phyloP scores from a whole-genome alignment of 257 asterid genomes.

The Anisodus tanguticus region DNA sequence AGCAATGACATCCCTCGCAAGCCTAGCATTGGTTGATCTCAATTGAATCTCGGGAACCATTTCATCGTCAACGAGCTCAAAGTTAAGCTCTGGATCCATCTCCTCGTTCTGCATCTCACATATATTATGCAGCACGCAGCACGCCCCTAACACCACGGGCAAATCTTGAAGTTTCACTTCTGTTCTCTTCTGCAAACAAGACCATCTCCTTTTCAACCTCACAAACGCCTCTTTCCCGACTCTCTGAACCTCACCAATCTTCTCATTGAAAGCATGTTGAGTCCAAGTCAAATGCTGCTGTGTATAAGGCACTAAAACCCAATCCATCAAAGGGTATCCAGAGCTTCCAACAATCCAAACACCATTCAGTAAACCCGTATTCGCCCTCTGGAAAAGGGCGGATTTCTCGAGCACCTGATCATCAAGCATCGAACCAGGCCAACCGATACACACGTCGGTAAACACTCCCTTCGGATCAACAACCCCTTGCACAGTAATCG shows the following conservation, averaged over 20 bases:
- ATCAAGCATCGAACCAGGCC: slow-evolving; percentile 95
- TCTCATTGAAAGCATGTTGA: slow-evolving; percentile 87
- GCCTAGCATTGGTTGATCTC: slow-evolving; percentile 66
- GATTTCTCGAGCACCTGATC: slow-evolving; percentile 90
- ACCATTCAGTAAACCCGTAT: slow-evolving; percentile 66
- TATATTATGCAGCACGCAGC: slow-evolving; percentile 89
- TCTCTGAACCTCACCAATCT: slow-evolving; percentile 59
- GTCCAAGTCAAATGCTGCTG: slow-evolving; percentile 90
- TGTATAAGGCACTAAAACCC: slow-evolving; percentile 84
- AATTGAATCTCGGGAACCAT: slow-evolving; percentile 73
- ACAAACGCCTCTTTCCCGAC: slow-evolving; percentile 67
- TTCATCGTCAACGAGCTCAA: slow-evolving; percentile 82
- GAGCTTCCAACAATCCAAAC: slow-evolving; percentile 80
- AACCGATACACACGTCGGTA: slow-evolving; percentile 84
- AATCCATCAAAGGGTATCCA: slow-evolving; percentile 82
- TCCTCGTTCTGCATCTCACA: slow-evolving; percentile 76
- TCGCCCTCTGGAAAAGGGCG: slow-evolving; percentile 73
- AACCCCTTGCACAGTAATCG: slow-evolving; percentile 90
- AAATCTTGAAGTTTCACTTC: slow-evolving; percentile 88
- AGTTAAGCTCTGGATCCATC: slow-evolving; percentile 50
- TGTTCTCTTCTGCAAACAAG: slow-evolving; percentile 83
- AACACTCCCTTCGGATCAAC: slow-evolving; percentile 83
- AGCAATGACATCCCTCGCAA: slow-evolving; percentile 78
- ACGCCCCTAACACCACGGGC: slow-evolving; percentile 90
- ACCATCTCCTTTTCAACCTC: slow-evolving; percentile 83